Evolutionary conservation across 495 filamentous ascomycete genomes (phyloP).

Genomic region (Tetracladium setigerum): DNA sequence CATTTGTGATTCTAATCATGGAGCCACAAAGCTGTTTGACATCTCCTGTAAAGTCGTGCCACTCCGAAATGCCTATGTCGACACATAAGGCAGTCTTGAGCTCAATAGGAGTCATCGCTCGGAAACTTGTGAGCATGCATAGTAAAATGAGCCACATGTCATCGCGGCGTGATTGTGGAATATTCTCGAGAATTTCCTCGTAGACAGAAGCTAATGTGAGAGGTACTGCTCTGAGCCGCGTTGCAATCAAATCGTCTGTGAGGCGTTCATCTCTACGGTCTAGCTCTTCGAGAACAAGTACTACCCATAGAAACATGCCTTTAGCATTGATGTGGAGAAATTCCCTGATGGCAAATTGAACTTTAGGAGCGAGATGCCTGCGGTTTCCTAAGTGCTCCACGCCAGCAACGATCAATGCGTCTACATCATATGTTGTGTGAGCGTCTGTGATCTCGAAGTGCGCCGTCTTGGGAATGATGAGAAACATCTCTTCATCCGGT

Average conservation of each 20-base stretch:
- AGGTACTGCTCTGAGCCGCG: not conserved
- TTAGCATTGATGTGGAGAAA: conserved; percentile 4
- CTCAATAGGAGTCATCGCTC: not conserved
- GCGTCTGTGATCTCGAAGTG: conserved; percentile 3
- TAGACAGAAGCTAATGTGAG: conserved; percentile 1
- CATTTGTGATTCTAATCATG: not conserved
- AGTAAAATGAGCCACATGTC: conserved; percentile 9
- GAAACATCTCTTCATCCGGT: conserved; percentile 3
- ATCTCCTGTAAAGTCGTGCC: conserved; percentile 6
- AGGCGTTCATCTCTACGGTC: conserved; percentile 2
- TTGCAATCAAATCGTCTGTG: not conserved
- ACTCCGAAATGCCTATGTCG: not conserved
- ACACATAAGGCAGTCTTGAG: conserved; percentile 1
- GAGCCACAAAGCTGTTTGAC: conserved; percentile 4
- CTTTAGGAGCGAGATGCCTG: not conserved
- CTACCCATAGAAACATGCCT: conserved; percentile 13
- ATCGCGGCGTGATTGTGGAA: not conserved
- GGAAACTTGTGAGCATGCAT: not conserved
- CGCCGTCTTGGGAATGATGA: not conserved
- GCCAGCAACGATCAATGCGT: not conserved
- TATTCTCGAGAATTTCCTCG: conserved; percentile 3
- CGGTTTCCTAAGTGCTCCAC: not conserved
- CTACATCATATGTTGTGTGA: conserved; percentile 1
- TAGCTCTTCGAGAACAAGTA: conserved; percentile 3
- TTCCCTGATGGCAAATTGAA: not conserved